These are phyloP conservation scores for Barnettozyma californica DNA, from an alignment of 805 yeast genomes.

Conservation along the genomic window DNA sequence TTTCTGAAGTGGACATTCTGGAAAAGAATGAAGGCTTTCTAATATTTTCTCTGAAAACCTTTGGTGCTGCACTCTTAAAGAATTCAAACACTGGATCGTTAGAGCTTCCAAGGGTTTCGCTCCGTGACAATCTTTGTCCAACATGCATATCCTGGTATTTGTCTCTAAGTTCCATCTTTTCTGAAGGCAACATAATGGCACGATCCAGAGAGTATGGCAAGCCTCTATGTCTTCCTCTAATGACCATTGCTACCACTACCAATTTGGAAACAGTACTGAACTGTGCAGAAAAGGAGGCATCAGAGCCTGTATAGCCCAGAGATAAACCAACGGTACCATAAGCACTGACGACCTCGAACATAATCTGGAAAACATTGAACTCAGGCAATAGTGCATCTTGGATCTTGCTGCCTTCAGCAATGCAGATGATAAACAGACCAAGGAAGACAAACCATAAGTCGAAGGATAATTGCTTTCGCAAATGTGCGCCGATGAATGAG, in stretches of 20 bases:
- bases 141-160: constrained; percentile 30
- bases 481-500: constrained; percentile 78
- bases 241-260: constrained; percentile 82
- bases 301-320: constrained; percentile 66
- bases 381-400: constrained; percentile 36
- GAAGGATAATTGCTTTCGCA: constrained; percentile 86
- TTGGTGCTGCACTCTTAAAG: constrained; percentile 26
- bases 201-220: constrained; percentile 90
- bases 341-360: constrained; percentile 90
- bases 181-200: constrained; percentile 82
- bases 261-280: constrained; percentile 73
- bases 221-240: constrained; percentile 96
- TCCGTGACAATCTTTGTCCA: constrained; percentile 11
- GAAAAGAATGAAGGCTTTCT: constrained; percentile 22
- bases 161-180: constrained; percentile 58
- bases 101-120: constrained; percentile 20
- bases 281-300: constrained; percentile 68
- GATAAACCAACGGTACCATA: constrained; percentile 96
- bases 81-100: constrained; percentile 26
- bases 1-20: background rate
- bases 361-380: constrained; percentile 63
- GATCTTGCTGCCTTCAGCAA: constrained; percentile 72
- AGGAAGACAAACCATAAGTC: constrained; percentile 92
- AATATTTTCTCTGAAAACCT: constrained; percentile 18
- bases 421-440: constrained; percentile 80